These are phyloP conservation scores for Tuber borchii DNA, from an alignment of 495 filamentous ascomycete species.

Conservation along the genomic window DNA sequence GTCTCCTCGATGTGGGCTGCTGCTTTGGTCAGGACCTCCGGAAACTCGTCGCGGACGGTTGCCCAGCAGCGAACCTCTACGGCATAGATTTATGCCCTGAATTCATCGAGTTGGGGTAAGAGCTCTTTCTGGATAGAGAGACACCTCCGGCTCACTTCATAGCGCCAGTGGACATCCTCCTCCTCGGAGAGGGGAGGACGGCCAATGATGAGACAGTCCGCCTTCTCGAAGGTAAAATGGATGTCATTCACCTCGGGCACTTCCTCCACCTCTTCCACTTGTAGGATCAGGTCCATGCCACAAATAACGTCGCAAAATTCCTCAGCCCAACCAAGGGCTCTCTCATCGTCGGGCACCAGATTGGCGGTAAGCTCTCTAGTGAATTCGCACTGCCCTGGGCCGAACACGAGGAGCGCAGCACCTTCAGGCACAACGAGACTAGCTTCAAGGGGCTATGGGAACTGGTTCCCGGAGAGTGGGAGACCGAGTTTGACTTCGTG, in stretches of 20 bases:
- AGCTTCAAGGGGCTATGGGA: conserved; percentile 51
- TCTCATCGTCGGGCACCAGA: conserved; percentile 49
- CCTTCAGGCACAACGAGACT: conserved; percentile 48
- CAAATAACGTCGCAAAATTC: conserved; percentile 48
- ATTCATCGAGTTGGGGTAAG: conserved; percentile 51
- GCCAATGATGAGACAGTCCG: conserved; percentile 39
- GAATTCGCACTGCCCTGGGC: conserved; percentile 27
- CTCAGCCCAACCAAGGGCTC: conserved; percentile 46
- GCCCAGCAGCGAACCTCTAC: conserved; percentile 44
- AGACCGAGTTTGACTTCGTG: conserved; percentile 7
- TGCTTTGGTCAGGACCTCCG: conserved; percentile 52
- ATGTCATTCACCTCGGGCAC: conserved; percentile 52
- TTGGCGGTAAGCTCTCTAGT: conserved; percentile 43
- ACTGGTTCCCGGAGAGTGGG: conserved; percentile 43
- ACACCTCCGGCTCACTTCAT: conserved; percentile 49
- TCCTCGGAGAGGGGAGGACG: background rate
- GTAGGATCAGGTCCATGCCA: conserved; percentile 49
- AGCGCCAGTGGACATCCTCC: conserved; percentile 49
- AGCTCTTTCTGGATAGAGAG: conserved; percentile 49
- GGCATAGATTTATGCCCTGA: conserved; percentile 49
- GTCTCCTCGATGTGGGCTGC: conserved; percentile 50
- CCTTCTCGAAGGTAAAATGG: conserved; percentile 47
- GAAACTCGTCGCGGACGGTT: conserved; percentile 48
- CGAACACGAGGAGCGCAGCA: conserved; percentile 17
- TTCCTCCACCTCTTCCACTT: conserved; percentile 60